Evolutionary conservation across 352 stramenopile species (phyloP).

Genomic region (Phytopythium delawarense): DNA sequence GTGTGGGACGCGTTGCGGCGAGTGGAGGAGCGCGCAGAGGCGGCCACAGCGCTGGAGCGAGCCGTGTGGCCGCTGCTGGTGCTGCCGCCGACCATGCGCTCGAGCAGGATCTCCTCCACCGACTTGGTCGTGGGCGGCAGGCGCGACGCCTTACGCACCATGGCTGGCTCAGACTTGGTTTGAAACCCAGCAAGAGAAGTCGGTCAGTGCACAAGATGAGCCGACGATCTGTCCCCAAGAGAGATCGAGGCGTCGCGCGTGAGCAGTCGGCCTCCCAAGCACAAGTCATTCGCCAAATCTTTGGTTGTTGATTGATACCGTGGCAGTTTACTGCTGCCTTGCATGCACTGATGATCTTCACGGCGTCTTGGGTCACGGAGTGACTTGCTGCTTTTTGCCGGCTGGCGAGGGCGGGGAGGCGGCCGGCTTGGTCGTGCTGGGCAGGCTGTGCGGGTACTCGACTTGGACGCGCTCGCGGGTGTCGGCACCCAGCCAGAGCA

Average conservation of each 20-base stretch:
- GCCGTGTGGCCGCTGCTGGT: background rate
- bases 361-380: background rate
- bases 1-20: background rate
- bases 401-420: background rate
- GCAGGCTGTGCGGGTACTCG: background rate
- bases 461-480: conserved; percentile 9
- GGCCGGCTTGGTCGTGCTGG: background rate
- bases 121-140: conserved; percentile 53
- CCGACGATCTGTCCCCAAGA: background rate
- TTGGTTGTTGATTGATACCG: background rate
- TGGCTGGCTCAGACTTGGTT: conserved; percentile 10
- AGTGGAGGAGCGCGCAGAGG: background rate
- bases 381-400: background rate
- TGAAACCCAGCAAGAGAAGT: background rate
- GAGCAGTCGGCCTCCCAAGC: background rate
- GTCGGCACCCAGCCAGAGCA: conserved; percentile 17
- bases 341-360: background rate
- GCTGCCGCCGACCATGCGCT: conserved; percentile 28
- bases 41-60: background rate
- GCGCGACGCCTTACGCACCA: conserved; percentile 57
- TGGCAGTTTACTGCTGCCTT: background rate
- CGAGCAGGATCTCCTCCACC: conserved; percentile 65
- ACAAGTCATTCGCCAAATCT: too few species aligned
- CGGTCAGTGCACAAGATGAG: background rate
- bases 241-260: background rate